Evolutionary conservation across 2,329 filamentous ascomycete genomes (phyloP).

Genomic region (Trichoderma atrobrunneum): DNA sequence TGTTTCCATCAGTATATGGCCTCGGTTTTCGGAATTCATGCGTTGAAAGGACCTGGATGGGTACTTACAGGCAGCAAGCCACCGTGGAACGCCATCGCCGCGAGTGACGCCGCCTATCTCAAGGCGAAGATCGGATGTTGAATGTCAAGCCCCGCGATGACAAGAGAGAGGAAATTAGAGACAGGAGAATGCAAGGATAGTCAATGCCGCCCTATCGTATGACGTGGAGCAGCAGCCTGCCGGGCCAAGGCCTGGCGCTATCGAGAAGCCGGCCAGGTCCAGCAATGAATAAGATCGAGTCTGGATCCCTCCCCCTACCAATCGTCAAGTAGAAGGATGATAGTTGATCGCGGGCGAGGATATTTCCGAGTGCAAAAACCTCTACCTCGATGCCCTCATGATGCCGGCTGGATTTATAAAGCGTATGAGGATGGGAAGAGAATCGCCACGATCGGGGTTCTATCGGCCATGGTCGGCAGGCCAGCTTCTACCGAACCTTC

Average conservation of each 20-base stretch:
- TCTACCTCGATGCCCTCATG: slow-evolving; percentile 24
- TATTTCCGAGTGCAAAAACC: not conserved
- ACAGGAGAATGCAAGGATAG: not conserved
- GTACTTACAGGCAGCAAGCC: slow-evolving; percentile 27
- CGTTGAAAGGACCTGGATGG: not conserved
- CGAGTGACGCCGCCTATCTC: slow-evolving; percentile 5
- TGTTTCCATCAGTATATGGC: not conserved
- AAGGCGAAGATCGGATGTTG: not conserved
- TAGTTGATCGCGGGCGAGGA: not conserved
- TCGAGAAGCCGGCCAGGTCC: slow-evolving; percentile 3
- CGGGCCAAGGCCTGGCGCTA: slow-evolving; percentile 8
- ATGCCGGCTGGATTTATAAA: slow-evolving; percentile 13
- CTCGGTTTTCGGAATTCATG: not conserved
- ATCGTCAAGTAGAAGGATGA: not conserved
- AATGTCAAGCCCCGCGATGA: not conserved
- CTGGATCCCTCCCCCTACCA: not conserved
- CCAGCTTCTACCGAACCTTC: slow-evolving; percentile 14
- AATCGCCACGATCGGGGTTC: slow-evolving; percentile 16
- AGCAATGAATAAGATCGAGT: not conserved
- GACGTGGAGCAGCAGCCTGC: slow-evolving; percentile 19
- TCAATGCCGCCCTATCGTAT: slow-evolving; percentile 9
- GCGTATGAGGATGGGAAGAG: slow-evolving; percentile 1
- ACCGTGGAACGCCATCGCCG: slow-evolving; percentile 16
- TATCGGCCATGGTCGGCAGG: slow-evolving; percentile 7
- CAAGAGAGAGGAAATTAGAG: not conserved